A percentile compares a stretch with the other conserved stretches of the same genome.
phyloP scores from a whole-genome alignment of 805 yeast genomes.

The Ogataea degrootiae region DNA sequence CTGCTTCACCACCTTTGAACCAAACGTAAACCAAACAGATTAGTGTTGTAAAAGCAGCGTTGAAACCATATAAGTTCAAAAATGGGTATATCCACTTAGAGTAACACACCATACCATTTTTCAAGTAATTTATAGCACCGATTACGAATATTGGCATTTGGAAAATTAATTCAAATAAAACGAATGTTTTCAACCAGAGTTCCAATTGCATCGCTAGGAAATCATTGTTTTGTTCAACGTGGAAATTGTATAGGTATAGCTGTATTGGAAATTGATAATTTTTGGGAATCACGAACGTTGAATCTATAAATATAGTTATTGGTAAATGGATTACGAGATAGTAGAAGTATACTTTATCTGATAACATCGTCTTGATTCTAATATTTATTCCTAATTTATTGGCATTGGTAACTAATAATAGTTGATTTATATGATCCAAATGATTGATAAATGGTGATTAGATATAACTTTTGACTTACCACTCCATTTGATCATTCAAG shows the following conservation, averaged over 20 bases:
- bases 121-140: conserved; percentile 31
- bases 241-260: conserved; percentile 47
- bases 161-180: conserved; percentile 62
- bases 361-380: conserved; percentile 1
- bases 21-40: conserved; percentile 59
- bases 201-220: conserved; percentile 49
- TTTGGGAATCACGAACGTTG: conserved; percentile 62
- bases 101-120: conserved; percentile 11
- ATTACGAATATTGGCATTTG: conserved; percentile 76
- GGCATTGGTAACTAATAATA: no score
- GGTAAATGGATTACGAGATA: conserved; percentile 60
- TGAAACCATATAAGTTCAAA: conserved; percentile 67
- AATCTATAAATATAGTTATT: conserved; percentile 70
- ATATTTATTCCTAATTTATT: not conserved
- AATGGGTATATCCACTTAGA: conserved; percentile 19
- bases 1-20: conserved; percentile 32
- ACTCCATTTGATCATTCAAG: no score
- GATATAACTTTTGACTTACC: no score
- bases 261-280: conserved; percentile 46
- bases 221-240: conserved; percentile 64
- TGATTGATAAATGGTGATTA: no score
- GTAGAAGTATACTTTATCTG: conserved; percentile 23
- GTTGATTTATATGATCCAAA: no score
- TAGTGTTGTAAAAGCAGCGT: conserved; percentile 76
- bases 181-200: conserved; percentile 70